Evolutionary conservation across 768 basidiomycete genomes (phyloP).

Genomic region (Gloeophyllum trabeum): DNA sequence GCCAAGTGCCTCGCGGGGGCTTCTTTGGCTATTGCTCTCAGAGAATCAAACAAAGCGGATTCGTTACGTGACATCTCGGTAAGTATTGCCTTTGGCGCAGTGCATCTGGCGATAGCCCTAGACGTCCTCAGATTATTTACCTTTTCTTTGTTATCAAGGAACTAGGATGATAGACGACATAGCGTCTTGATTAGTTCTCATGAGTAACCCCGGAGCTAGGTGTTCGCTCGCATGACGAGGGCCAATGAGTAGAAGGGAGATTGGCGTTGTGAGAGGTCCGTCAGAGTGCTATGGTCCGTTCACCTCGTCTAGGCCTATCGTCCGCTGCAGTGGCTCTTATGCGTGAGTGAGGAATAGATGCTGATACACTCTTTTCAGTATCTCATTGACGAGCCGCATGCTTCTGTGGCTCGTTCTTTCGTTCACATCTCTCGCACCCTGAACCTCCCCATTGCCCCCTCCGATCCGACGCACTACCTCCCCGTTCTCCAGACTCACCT

Average conservation of each 20-base stretch:
- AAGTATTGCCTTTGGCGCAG: slow-evolving; percentile 2
- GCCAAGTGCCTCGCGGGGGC: slow-evolving; percentile 63
- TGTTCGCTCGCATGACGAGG: too few relatives aligned
- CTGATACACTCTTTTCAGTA: slow-evolving; percentile 17
- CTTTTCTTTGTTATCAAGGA: neutral
- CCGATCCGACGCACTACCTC: slow-evolving; percentile 53
- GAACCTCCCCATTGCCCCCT: slow-evolving; percentile 33
- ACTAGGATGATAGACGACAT: neutral
- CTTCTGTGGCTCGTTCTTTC: slow-evolving; percentile 44
- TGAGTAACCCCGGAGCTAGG: too few relatives aligned
- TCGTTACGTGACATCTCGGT: slow-evolving; percentile 60
- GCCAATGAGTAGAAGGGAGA: too few relatives aligned
- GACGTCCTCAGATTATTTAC: neutral
- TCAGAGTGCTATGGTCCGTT: too few relatives aligned
- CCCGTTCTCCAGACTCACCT: slow-evolving; percentile 45
- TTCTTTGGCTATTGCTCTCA: slow-evolving; percentile 56
- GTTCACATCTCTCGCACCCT: slow-evolving; percentile 25
- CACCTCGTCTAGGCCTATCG: too few relatives aligned
- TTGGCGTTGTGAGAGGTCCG: too few relatives aligned
- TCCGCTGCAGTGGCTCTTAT: too few relatives aligned
- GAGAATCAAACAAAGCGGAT: slow-evolving; percentile 60
- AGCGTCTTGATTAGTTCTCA: too few relatives aligned
- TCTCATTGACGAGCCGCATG: slow-evolving; percentile 41
- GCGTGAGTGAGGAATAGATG: too few relatives aligned
- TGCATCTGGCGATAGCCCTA: neutral